Percentiles rank a stretch among this genome's conserved stretches.
Conservation (phyloP, 2,329 filamentous ascomycete species). For the Chaetoscypha palmicola region DNA sequence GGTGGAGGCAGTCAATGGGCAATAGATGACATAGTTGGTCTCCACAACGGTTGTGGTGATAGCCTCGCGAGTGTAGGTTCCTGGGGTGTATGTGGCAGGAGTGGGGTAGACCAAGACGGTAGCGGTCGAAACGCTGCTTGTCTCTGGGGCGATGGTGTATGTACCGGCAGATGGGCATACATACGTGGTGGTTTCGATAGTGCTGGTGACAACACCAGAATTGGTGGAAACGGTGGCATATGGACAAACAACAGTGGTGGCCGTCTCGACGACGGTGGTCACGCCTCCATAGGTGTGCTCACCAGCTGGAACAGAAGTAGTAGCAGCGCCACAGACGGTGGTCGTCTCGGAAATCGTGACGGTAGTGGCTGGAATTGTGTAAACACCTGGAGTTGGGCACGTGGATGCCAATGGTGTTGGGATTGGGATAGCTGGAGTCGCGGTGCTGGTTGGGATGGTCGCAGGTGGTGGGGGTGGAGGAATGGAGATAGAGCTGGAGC, state of each 20-base stretch:
- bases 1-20: constrained; percentile 53
- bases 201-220: constrained; percentile 54
- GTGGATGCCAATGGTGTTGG: constrained; percentile 43
- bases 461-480: constrained; percentile 9
- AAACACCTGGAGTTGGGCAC: constrained; percentile 61
- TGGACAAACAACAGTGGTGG: constrained; percentile 64
- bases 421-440: constrained; percentile 28
- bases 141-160: constrained; percentile 66
- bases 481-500: not conserved
- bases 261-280: constrained; percentile 59
- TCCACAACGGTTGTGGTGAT: constrained; percentile 63
- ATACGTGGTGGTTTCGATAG: constrained; percentile 63
- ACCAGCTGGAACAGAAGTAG: constrained; percentile 55
- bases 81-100: constrained; percentile 57
- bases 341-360: constrained; percentile 29
- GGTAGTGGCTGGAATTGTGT: constrained; percentile 70
- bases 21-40: constrained; percentile 62
- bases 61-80: constrained; percentile 64
- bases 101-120: constrained; percentile 57
- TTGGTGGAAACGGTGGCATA: constrained; percentile 57
- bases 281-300: constrained; percentile 65
- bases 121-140: constrained; percentile 49
- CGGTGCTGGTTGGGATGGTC: constrained; percentile 34
- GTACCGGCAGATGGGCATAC: constrained; percentile 67
- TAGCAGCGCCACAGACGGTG: constrained; percentile 54